Evolutionary conservation across 768 basidiomycete species (phyloP).

Genomic region (Leccinum uliginosum): DNA sequence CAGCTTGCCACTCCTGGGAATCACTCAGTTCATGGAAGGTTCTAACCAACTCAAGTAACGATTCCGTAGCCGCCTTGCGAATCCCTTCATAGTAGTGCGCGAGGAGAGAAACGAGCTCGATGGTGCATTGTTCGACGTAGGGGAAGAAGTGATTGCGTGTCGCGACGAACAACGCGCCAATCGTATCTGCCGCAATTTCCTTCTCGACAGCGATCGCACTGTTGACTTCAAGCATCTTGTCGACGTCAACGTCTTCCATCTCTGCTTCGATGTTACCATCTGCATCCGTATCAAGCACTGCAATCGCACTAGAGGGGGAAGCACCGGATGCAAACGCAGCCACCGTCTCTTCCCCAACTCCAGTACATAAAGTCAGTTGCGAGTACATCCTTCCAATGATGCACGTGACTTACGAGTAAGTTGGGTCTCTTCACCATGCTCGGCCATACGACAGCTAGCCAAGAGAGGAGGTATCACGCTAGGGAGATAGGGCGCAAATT

Average conservation of each 20-base stretch:
- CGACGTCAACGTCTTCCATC: conserved; percentile 75
- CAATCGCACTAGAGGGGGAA: conserved; percentile 66
- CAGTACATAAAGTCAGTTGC: conserved; percentile 3
- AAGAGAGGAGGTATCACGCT: conserved; percentile 85
- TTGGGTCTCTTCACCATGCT: conserved; percentile 60
- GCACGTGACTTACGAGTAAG: conserved; percentile 37
- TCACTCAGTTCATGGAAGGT: conserved; percentile 89
- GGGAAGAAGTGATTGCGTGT: conserved; percentile 85
- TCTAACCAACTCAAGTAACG: conserved; percentile 82
- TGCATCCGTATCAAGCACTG: conserved; percentile 49
- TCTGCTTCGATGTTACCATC: conserved; percentile 60
- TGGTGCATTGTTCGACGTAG: conserved; percentile 77
- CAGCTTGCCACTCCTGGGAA: conserved; percentile 79
- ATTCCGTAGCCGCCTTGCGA: conserved; percentile 86
- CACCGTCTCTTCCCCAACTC: conserved; percentile 51
- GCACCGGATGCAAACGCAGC: conserved; percentile 69
- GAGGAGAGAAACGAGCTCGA: conserved; percentile 75
- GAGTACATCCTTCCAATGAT: not conserved
- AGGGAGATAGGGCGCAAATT: conserved; percentile 85
- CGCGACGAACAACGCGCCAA: conserved; percentile 84
- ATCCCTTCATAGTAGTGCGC: conserved; percentile 97
- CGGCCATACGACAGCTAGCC: conserved; percentile 75
- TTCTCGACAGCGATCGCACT: conserved; percentile 98
- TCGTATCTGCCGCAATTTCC: conserved; percentile 96
- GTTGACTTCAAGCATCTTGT: conserved; percentile 89